Conservation (phyloP, 1,139 yeast species). For the Kodamaea fungicola region DNA sequence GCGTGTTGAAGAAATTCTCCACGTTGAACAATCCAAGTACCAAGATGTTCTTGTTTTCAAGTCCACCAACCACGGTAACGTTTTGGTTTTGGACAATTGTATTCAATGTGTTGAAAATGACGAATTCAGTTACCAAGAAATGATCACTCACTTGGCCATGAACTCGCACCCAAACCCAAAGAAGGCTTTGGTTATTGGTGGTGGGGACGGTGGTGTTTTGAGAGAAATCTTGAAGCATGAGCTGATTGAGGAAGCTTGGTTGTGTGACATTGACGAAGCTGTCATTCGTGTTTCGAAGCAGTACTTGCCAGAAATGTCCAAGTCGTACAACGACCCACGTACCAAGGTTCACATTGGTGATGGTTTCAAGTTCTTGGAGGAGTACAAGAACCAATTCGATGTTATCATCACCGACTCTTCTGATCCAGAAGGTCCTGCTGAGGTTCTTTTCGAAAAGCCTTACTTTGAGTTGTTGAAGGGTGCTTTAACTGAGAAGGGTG, state of each 20-base stretch:
- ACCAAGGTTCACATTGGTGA: slow-evolving; percentile 83
- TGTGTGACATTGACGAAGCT: slow-evolving; percentile 89
- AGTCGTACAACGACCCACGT: slow-evolving; percentile 76
- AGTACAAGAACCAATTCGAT: slow-evolving; percentile 68
- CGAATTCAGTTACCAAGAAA: slow-evolving; percentile 92
- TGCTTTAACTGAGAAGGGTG: slow-evolving; percentile 84
- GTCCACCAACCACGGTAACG: slow-evolving; percentile 86
- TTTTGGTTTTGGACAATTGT: slow-evolving; percentile 83
- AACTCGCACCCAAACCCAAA: slow-evolving; percentile 90
- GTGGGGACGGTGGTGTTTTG: slow-evolving; percentile 96
- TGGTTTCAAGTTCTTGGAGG: slow-evolving; percentile 86
- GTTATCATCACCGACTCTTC: slow-evolving; percentile 93
- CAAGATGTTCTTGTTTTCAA: slow-evolving; percentile 81
- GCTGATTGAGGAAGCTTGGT: slow-evolving; percentile 76
- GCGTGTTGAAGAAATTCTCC: slow-evolving; percentile 75
- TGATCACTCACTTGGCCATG: slow-evolving; percentile 87
- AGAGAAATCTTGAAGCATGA: slow-evolving; percentile 89
- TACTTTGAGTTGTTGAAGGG: slow-evolving; percentile 75
- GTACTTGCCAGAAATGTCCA: slow-evolving; percentile 81
- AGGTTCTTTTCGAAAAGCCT: slow-evolving; percentile 78
- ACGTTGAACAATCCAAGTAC: slow-evolving; percentile 76
- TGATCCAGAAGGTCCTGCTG: slow-evolving; percentile 98
- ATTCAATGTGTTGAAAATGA: slow-evolving; percentile 94
- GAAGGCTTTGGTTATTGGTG: slow-evolving; percentile 87
- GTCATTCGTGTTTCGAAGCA: slow-evolving; percentile 80